Evolutionary conservation across 495 filamentous ascomycete species (phyloP).

Genomic region (Podospora bellae-mahoneyi): DNA sequence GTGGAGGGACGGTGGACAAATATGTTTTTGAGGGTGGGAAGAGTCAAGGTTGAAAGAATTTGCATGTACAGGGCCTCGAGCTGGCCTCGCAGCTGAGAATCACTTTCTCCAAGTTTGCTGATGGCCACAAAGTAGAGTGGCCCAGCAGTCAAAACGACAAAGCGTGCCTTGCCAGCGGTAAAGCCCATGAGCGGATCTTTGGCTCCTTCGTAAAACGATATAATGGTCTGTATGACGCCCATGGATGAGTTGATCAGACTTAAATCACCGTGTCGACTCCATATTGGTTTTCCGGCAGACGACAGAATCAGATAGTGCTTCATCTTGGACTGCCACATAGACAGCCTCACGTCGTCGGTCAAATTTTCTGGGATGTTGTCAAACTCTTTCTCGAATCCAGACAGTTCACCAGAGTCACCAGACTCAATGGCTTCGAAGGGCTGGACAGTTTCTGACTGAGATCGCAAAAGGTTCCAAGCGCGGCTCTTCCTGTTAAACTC

Average conservation of each 20-base stretch:
- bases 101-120: slow-evolving; percentile 85
- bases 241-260: slow-evolving; percentile 86
- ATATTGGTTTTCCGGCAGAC: slow-evolving; percentile 96
- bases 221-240: slow-evolving; percentile 95
- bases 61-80: slow-evolving; percentile 97
- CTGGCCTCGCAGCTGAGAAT: slow-evolving; percentile 78
- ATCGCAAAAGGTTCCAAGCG: slow-evolving; percentile 57
- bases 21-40: slow-evolving; percentile 81
- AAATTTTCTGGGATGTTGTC: slow-evolving; percentile 66
- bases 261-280: slow-evolving; percentile 88
- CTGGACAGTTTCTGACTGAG: slow-evolving; percentile 55
- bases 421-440: slow-evolving; percentile 51
- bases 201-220: slow-evolving; percentile 87
- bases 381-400: slow-evolving; percentile 72
- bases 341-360: slow-evolving; percentile 61
- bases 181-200: slow-evolving; percentile 76
- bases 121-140: slow-evolving; percentile 92
- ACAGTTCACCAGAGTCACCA: slow-evolving; percentile 52
- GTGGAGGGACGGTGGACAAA: slow-evolving; percentile 89
- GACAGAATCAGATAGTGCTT: slow-evolving; percentile 98
- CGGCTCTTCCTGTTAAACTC: slow-evolving; percentile 55
- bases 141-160: slow-evolving; percentile 78
- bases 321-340: slow-evolving; percentile 77
- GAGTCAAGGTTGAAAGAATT: slow-evolving; percentile 89
- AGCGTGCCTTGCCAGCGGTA: slow-evolving; percentile 75